Evolutionary conservation across 139 green algal species (phyloP).

Genomic region (Micractinium sp.): DNA sequence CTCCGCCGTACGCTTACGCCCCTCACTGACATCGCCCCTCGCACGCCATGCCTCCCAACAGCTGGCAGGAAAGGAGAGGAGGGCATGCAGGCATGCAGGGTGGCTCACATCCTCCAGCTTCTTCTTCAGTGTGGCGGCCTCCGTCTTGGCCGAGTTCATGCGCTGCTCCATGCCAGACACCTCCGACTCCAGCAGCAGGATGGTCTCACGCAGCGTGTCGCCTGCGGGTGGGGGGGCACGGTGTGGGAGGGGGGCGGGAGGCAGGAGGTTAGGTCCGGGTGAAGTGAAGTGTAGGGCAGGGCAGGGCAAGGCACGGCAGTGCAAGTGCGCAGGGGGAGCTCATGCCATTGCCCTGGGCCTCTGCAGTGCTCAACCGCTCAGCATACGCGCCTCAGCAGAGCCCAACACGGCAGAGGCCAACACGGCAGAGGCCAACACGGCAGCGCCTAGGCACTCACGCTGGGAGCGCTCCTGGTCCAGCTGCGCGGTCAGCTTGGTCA

Average conservation of each 20-base stretch:
- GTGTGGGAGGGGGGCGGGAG: neutral
- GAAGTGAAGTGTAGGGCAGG: neutral
- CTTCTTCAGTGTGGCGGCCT: neutral
- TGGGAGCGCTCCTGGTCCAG: slow-evolving; percentile 9
- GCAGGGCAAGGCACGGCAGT: neutral
- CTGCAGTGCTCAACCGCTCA: neutral
- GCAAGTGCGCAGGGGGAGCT: neutral
- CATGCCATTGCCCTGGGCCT: neutral
- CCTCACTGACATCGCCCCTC: too few relatives aligned
- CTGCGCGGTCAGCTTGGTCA: slow-evolving; percentile 8
- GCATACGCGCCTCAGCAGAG: neutral
- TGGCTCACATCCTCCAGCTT: slow-evolving; percentile 8
- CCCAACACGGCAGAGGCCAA: neutral
- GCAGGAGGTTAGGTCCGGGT: neutral
- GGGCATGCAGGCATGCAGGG: too few relatives aligned
- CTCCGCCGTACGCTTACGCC: too few relatives aligned
- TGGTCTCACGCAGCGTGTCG: slow-evolving; percentile 19
- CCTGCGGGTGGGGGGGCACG: neutral
- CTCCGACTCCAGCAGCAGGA: slow-evolving; percentile 11
- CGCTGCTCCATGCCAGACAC: slow-evolving; percentile 5
- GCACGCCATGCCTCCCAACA: too few relatives aligned
- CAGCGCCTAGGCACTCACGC: neutral
- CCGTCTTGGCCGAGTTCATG: slow-evolving; percentile 15
- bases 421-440: neutral
- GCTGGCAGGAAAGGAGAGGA: too few relatives aligned